These are phyloP conservation scores for Colletotrichum sp. DNA, from an alignment of 2,329 filamentous ascomycete genomes.

Conservation along the genomic window DNA sequence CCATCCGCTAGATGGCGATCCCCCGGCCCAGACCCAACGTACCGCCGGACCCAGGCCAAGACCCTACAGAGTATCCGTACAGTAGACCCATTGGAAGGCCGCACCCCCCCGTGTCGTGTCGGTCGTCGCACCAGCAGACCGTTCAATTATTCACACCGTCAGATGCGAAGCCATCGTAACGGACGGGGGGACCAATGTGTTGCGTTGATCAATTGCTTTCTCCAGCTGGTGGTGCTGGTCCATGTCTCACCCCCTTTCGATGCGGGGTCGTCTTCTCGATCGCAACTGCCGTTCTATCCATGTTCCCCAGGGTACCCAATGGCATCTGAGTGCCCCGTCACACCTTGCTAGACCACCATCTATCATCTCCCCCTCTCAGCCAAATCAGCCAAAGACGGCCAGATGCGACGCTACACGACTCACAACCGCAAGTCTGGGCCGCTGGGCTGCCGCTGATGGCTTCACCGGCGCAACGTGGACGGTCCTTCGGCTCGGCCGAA, in stretches of 20 bases:
- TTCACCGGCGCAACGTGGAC: background rate
- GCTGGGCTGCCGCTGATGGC: background rate
- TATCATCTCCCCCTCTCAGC: background rate
- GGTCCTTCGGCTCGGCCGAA: background rate
- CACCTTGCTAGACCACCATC: background rate
- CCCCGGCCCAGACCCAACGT: slow-evolving; percentile 2
- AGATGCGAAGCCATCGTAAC: background rate
- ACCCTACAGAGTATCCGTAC: background rate
- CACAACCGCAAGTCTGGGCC: background rate
- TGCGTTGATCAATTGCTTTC: background rate
- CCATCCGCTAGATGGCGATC: slow-evolving; percentile 4
- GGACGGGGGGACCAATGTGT: background rate
- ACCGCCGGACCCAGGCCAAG: background rate
- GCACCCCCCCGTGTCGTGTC: background rate
- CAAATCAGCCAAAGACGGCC: background rate
- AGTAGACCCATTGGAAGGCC: background rate
- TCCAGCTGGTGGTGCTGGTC: background rate
- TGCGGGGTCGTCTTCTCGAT: slow-evolving; percentile 2
- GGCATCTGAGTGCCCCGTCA: background rate
- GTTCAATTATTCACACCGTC: background rate
- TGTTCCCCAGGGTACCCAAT: background rate
- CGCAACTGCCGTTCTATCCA: background rate
- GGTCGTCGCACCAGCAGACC: background rate
- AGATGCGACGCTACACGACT: background rate
- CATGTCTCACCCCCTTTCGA: background rate